Evolutionary conservation across 257 asterid genomes (phyloP).

Genomic region (Solanum chilense): DNA sequence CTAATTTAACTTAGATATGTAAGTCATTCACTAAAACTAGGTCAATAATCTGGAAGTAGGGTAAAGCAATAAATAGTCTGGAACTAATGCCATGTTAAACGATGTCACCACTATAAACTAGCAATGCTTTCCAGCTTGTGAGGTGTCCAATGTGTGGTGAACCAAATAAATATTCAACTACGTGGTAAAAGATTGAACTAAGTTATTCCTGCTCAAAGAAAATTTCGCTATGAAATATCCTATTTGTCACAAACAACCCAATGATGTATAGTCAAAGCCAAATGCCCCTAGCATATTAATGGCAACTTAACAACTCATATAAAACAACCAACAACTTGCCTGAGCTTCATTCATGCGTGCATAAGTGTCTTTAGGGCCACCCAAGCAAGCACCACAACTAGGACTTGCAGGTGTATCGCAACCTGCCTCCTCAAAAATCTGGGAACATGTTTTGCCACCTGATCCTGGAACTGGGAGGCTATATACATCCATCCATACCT

Average conservation of each 20-base stretch:
- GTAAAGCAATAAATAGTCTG: neutral
- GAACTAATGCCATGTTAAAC: neutral
- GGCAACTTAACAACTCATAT: neutral
- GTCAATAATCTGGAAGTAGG: neutral
- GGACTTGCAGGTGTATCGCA: constrained; percentile 99
- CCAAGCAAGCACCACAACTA: constrained; percentile 92
- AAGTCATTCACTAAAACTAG: neutral
- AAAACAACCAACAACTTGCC: constrained; percentile 32
- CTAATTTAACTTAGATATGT: neutral
- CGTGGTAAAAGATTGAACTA: neutral
- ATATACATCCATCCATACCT: constrained; percentile 98
- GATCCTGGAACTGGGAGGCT: constrained; percentile 89
- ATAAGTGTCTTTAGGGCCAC: constrained; percentile 92
- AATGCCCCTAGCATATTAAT: neutral
- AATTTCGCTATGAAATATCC: neutral
- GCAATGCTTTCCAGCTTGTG: neutral
- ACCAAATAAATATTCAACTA: neutral
- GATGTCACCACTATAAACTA: neutral
- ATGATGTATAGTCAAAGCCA: neutral
- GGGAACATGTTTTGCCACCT: constrained; percentile 93
- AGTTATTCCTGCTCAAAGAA: neutral
- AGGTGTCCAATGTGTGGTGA: neutral
- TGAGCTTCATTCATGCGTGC: constrained; percentile 92
- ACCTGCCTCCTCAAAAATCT: constrained; percentile 97
- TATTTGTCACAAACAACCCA: neutral